A percentile compares a stretch with the other conserved stretches of the same genome.
phyloP scores from a whole-genome alignment of 305 asterid species.

The Salvia sclarea region DNA sequence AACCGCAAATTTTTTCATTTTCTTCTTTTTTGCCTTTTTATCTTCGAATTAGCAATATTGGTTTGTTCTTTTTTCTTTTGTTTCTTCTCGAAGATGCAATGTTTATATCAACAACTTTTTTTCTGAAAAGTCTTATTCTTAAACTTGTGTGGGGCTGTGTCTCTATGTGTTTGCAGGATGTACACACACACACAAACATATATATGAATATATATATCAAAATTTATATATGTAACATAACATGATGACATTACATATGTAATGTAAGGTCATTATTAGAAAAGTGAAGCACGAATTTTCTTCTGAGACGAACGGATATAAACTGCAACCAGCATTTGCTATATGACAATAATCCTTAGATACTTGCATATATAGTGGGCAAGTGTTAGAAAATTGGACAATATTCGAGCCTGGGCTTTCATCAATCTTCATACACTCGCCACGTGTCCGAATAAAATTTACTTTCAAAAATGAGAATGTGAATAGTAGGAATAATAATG shows the following conservation, averaged over 20 bases:
- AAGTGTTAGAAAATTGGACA: slow-evolving; percentile 22
- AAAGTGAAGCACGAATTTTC: slow-evolving; percentile 30
- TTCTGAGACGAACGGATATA: slow-evolving; percentile 15
- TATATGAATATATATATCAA: background rate
- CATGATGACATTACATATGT: slow-evolving; percentile 15
- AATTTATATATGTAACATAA: slow-evolving; percentile 9
- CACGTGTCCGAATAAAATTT: slow-evolving; percentile 34
- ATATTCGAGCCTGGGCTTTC: background rate
- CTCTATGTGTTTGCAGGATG: background rate
- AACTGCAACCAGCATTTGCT: slow-evolving; percentile 16
- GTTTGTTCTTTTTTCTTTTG: background rate
- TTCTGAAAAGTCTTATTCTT: background rate
- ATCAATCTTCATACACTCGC: slow-evolving; percentile 15
- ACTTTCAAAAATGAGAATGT: background rate
- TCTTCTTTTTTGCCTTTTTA: background rate
- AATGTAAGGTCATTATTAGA: slow-evolving; percentile 18
- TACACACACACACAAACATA: background rate
- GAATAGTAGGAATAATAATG: slow-evolving; percentile 21
- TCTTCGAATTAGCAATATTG: background rate
- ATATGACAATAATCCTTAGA: background rate
- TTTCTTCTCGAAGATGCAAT: background rate
- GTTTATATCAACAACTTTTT: slow-evolving; percentile 3
- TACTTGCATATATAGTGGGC: background rate
- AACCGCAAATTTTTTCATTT: background rate
- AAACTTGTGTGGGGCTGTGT: background rate